Evolutionary conservation across 179 eudicot species (phyloP).

Genomic region (Drosera spatulata): DNA sequence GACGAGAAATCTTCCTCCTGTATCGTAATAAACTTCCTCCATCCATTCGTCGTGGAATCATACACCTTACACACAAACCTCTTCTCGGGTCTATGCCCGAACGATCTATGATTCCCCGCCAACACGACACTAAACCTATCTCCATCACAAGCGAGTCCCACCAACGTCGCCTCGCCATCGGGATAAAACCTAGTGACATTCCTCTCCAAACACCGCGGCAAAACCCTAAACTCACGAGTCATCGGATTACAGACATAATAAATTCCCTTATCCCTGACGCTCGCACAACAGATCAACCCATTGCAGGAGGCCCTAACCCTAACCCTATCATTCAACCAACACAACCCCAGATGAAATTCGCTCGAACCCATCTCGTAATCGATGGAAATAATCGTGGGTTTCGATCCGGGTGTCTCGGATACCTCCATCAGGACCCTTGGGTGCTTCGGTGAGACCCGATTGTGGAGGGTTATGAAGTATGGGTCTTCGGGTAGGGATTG

Average conservation of each 20-base stretch:
- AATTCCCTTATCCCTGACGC: slow-evolving; percentile 83
- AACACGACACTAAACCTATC: slow-evolving; percentile 60
- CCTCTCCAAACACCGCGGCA: slow-evolving; percentile 69
- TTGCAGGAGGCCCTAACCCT: slow-evolving; percentile 84
- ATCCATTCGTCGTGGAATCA: slow-evolving; percentile 59
- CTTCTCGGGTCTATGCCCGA: slow-evolving; percentile 69
- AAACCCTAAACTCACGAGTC: slow-evolving; percentile 56
- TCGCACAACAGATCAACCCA: slow-evolving; percentile 86
- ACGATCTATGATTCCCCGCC: slow-evolving; percentile 78
- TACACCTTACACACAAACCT: slow-evolving; percentile 56
- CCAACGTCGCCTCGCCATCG: slow-evolving; percentile 80
- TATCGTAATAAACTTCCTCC: slow-evolving; percentile 67
- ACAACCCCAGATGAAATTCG: slow-evolving; percentile 42
- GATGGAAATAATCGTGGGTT: slow-evolving; percentile 56
- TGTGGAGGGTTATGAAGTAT: slow-evolving; percentile 48
- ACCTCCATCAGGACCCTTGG: slow-evolving; percentile 63
- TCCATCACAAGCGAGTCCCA: slow-evolving; percentile 60
- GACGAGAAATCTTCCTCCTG: slow-evolving; percentile 63
- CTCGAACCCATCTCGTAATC: slow-evolving; percentile 59
- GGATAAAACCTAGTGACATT: slow-evolving; percentile 77
- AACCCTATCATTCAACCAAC: slow-evolving; percentile 68
- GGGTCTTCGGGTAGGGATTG: slow-evolving; percentile 39
- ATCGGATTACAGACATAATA: slow-evolving; percentile 91
- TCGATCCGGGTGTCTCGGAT: slow-evolving; percentile 42
- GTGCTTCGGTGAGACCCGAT: slow-evolving; percentile 39